Conservation (phyloP, 2,329 filamentous ascomycete species). For the Epichloe hybrida region DNA sequence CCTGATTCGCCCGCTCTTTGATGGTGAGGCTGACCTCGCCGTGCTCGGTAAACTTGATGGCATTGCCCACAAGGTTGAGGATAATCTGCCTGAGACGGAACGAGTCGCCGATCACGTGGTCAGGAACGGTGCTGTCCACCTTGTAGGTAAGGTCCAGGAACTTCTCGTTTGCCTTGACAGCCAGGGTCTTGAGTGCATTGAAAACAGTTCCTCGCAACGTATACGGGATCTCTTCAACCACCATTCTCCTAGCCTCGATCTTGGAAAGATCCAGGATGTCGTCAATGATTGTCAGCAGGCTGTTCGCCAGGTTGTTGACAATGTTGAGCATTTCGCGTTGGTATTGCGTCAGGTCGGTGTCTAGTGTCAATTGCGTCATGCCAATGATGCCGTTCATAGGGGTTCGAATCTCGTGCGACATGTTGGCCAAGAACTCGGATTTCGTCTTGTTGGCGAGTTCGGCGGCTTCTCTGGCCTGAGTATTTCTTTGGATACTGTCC, state of each 20-base stretch:
- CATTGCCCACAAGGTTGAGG: conserved; percentile 91
- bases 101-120: conserved; percentile 90
- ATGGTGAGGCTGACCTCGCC: conserved; percentile 95
- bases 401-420: conserved; percentile 96
- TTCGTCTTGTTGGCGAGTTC: conserved; percentile 97
- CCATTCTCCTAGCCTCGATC: conserved; percentile 94
- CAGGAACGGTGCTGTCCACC: conserved; percentile 84
- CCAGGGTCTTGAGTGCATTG: conserved; percentile 89
- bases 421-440: conserved; percentile 95
- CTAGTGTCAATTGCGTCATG: conserved; percentile 92
- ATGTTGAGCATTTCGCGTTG: conserved; percentile 98
- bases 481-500: conserved; percentile 94
- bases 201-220: conserved; percentile 89
- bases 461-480: conserved; percentile 85
- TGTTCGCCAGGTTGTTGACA: conserved; percentile 92
- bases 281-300: conserved; percentile 92
- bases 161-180: conserved; percentile 96
- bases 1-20: conserved; percentile 48
- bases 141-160: conserved; percentile 86
- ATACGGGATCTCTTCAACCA: conserved; percentile 95
- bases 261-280: conserved; percentile 62
- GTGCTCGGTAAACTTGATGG: conserved; percentile 97
- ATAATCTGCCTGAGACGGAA: conserved; percentile 96
- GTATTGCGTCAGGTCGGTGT: conserved; percentile 87
- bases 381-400: conserved; percentile 97